These are phyloP conservation scores for Kodamaea sagamina DNA, from an alignment of 805 yeast species.

Conservation along the genomic window DNA sequence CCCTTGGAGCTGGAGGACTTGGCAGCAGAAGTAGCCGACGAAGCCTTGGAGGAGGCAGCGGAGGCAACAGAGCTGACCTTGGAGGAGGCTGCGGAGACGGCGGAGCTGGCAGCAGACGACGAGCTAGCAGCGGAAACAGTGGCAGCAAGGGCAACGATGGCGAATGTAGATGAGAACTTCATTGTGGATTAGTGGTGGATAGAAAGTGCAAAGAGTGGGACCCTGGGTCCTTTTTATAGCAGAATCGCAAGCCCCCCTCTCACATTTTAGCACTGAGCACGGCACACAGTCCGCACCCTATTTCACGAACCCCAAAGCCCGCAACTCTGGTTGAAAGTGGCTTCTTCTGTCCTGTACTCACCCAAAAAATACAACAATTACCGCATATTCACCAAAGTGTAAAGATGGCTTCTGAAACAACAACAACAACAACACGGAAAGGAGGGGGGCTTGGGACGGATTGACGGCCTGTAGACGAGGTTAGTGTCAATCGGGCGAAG, in stretches of 20 bases:
- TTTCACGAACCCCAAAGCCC: constrained; percentile 3
- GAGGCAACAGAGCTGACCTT: constrained; percentile 8
- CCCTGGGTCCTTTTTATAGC: constrained; percentile 1
- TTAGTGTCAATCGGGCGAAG: no score
- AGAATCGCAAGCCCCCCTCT: not conserved
- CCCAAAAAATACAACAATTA: constrained; percentile 4
- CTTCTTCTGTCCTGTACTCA: constrained; percentile 2
- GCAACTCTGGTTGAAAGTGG: constrained; percentile 1
- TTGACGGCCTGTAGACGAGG: no score
- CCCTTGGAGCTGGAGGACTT: constrained; percentile 11
- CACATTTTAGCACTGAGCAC: no score
- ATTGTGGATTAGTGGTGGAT: constrained; percentile 8
- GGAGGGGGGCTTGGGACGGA: not conserved
- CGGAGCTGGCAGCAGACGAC: not conserved
- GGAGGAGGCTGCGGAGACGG: constrained; percentile 10
- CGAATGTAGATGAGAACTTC: constrained; percentile 18
- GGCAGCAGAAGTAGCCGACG: constrained; percentile 6
- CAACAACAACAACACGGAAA: not conserved
- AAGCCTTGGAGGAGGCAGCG: constrained; percentile 8
- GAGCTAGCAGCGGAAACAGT: constrained; percentile 7
- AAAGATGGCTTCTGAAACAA: not conserved
- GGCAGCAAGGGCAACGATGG: constrained; percentile 6
- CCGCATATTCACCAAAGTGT: not conserved
- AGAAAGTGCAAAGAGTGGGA: not conserved
- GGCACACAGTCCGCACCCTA: not conserved